Conservation (phyloP, 179 eudicot genomes). For the Silene coronaria region DNA sequence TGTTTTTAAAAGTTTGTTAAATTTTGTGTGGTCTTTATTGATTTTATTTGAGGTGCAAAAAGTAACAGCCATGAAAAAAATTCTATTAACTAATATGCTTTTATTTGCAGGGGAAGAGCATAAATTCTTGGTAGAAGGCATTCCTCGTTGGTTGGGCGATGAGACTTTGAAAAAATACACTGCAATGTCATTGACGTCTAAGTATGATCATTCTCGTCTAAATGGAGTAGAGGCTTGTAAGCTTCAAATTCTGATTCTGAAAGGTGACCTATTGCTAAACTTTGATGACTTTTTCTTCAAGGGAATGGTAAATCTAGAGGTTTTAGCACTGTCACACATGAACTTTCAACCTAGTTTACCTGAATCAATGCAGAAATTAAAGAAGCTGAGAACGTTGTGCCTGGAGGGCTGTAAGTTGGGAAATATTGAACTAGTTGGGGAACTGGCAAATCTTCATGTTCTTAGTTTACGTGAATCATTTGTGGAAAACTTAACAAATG, state of each 20-base stretch:
- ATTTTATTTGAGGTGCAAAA: too few species aligned
- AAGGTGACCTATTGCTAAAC: not conserved
- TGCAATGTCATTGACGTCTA: constrained; percentile 12
- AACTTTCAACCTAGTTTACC: not conserved
- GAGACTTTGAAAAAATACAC: constrained; percentile 4
- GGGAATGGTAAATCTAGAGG: not conserved
- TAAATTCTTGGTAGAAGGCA: not conserved
- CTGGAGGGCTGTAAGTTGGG: not conserved
- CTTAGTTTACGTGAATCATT: constrained; percentile 10
- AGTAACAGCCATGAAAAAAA: too few species aligned
- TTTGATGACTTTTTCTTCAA: not conserved
- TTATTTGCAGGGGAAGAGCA: constrained; percentile 9
- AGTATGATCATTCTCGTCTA: not conserved
- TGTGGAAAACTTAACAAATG: not conserved
- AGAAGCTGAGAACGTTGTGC: constrained; percentile 11
- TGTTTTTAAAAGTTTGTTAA: not conserved
- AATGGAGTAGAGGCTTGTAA: not conserved
- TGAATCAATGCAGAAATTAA: not conserved
- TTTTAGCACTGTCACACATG: constrained; percentile 9
- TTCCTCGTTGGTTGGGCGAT: not conserved
- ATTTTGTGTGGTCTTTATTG: too few species aligned
- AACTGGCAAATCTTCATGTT: constrained; percentile 9
- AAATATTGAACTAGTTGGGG: not conserved
- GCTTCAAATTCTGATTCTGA: constrained; percentile 7
- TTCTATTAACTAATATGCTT: too few species aligned